Base-by-base conservation (phyloP, 805 yeast species). In the Metschnikowia hibisci region DNA sequence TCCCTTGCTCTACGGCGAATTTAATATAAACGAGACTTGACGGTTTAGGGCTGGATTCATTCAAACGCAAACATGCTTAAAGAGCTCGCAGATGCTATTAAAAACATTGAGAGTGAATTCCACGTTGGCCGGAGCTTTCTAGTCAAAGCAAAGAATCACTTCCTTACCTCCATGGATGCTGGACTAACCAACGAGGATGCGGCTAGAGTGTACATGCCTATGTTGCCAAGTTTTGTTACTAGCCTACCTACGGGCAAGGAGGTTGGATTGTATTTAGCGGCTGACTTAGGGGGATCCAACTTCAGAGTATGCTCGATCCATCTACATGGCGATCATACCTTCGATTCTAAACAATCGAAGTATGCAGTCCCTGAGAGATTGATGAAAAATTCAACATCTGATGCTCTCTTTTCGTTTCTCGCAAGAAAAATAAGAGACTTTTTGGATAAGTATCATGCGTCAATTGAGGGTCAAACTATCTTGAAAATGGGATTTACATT, bases 271-370 rank as follows among this genome's bases (percentile, higher is more conserved):
- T 80, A 76, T 49, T 69, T 91, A 47, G 98, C 98, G 42, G 96
- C 93, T 4, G 98, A 91, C 60, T 73, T 91, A 41, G 99, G 99
- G 49, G 98, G 98, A 39, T 90, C 98, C 45, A 90, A 93, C 63
- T 88, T 91, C 67, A 76, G 99, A 57, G 96, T 93, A 20, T 89
- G 97, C 61, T 88, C 96, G 2, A 90, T 91, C 25, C 62, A 74
- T 29, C 73, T 91, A 54, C 71, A 75, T 39, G 95, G 95, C 41
- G 82, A 82, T 57, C 87, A 86, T 52, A 82, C 91, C n/a, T 89
- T 83, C 62, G 71, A 76, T 18, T 66, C 90, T 47, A 78, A 79
- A 52, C 96, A 91, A 62, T 67, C 80, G 39, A 90, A 91, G 64
- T 75, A 75, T 48, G 83, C 82, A 45, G 85, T 93, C 34, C 96